Conservation (phyloP, 2,329 filamentous ascomycete species). For the Colletotrichum aenigma region DNA sequence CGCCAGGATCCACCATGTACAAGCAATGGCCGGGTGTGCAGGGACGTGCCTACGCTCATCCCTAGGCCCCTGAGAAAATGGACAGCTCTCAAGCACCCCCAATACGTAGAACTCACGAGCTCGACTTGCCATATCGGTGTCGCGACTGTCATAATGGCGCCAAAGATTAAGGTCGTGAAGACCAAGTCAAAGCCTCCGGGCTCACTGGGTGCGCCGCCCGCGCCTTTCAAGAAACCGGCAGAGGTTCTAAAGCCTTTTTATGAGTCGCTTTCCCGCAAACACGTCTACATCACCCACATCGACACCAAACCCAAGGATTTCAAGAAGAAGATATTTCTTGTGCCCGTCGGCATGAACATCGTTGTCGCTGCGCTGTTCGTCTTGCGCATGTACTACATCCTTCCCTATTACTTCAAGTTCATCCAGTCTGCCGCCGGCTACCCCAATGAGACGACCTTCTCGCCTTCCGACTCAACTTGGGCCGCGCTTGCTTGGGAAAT, state of each 20-base stretch:
- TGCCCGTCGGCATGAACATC: conserved; percentile 80
- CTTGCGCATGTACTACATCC: conserved; percentile 71
- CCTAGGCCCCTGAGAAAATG: background rate
- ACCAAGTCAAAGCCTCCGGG: conserved; percentile 31
- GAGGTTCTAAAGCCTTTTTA: conserved; percentile 69
- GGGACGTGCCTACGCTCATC: background rate
- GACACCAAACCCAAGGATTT: conserved; percentile 72
- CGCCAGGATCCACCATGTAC: background rate
- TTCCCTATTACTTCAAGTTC: conserved; percentile 75
- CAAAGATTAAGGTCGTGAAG: conserved; percentile 35
- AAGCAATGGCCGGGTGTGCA: background rate
- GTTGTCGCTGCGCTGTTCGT: conserved; percentile 67
- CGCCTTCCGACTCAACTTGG: conserved; percentile 61
- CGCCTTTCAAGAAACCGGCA: conserved; percentile 73
- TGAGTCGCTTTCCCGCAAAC: conserved; percentile 65
- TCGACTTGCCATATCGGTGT: background rate
- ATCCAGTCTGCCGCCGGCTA: conserved; percentile 68
- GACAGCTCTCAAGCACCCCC: background rate
- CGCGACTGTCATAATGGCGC: conserved; percentile 23
- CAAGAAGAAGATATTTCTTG: conserved; percentile 83
- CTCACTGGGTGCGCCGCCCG: conserved; percentile 46
- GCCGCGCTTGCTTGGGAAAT: conserved; percentile 61
- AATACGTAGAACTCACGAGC: background rate
- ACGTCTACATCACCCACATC: conserved; percentile 86
- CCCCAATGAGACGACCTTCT: conserved; percentile 69